Evolutionary conservation across 768 basidiomycete species (phyloP), one percentile per base, ranked within the genome.

Genomic region (Mycena maculata): DNA sequence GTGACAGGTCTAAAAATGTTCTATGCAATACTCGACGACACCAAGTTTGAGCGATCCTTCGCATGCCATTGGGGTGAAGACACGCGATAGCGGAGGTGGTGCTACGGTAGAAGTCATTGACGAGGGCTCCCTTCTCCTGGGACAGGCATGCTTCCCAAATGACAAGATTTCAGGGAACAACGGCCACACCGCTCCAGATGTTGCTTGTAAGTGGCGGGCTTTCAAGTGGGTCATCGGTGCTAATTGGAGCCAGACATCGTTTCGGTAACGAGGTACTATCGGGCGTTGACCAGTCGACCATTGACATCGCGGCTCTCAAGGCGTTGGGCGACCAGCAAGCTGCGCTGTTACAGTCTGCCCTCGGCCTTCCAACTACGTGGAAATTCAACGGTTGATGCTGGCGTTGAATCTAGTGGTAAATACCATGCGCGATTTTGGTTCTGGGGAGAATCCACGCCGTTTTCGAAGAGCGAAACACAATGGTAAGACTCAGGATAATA

Each of bases 11-110:
- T n/a, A n/a, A 71, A 74, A 52, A 75, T 75, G 71, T 70, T 71
- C 42, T 75, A 74, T 44, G 73, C 62, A 10, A 75, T 74, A 20
- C 69, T 69, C 28, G 74, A 71, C 13, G 74, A 75, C 52, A 55
- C 60, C 50, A 69, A 75, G 74, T 75, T 15, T 4, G 57, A n/a
- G n/a, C n/a, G n/a, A n/a, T n/a, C 20, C 18, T 23, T 44, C 3
- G 12, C 5, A 30, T 6, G 10, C 13, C 30, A 31, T 3, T 20
- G n/a, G 10, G 20, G 25, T 36, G 20, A 30, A 52, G 12, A 3
- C 4, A n/a, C 27, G 52, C 22, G 20, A 12, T n/a, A 2, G 27
- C 8, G 4, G 25, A 20, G 71, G 72, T 38, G 72, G 69, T 12
- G 71, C 68, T 25, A 52, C 42, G 20, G 69, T 67, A 3, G 54